Base-by-base conservation (phyloP, 1,139 yeast species). In the Candida tunisiensis region DNA sequence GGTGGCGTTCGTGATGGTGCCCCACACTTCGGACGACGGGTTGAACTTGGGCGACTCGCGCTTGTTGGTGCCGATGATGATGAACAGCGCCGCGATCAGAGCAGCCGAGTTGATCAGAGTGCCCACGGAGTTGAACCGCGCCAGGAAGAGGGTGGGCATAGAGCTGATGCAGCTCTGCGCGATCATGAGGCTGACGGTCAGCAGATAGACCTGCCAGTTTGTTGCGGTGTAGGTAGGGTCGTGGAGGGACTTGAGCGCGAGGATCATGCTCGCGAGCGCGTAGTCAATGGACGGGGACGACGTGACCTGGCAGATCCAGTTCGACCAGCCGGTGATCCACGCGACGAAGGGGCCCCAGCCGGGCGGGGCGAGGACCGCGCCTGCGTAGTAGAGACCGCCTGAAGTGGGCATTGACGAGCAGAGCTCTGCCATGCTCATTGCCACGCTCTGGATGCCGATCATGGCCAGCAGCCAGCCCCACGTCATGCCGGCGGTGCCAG, bases 351-450 rank as follows among this genome's bases (percentile, higher is more conserved):
- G 1, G 70, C 60, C 1, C 72, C 73, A 2, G 66, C 62, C 29
- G 2, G 62, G 54, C n/a, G 53, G 51, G 42, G 57, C 49, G 31
- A 49, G 39, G 9, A 39, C 43, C 29, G 48, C 49, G 6, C 73
- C 75, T 5, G 77, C 66, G 36, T 63, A 68, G 42, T 51, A 51
- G 25, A 74, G 55, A 4, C 82, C 83, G 29, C 83, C 83, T 14
- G 72, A 61, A 2, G 83, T 74, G 25, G 83, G 83, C 40, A 69
- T 66, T 5, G 78, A 63, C 18, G 73, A 63, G 6, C 73, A 74
- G 30, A 73, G 49, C 37, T 72, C 73, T 3, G 77, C 63, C 61
- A 74, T 66, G 2, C 72, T 58, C 7, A 60, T 35, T 6, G 74
- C 75, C 17, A 66, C 55, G 12, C 53, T 44, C 25, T 65, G 40